Evolutionary conservation across 305 asterid genomes (phyloP).

Genomic region (Fraxinus baroniana): DNA sequence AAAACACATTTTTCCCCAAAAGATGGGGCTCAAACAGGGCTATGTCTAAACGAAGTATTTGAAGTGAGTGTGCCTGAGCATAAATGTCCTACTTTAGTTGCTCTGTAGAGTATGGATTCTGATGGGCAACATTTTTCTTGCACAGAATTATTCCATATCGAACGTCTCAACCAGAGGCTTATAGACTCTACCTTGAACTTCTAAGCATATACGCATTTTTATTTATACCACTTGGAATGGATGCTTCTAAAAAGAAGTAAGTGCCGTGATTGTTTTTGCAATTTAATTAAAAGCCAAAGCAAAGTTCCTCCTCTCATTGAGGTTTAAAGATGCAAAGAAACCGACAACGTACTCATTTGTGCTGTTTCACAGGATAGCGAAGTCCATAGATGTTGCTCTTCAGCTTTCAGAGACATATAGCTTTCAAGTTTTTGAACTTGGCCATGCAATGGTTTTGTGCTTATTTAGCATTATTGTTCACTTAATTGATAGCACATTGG

Average conservation of each 20-base stretch:
- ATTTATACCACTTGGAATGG: background rate
- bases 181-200: conserved; percentile 4
- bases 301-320: background rate
- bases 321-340: background rate
- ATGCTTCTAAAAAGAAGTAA: background rate
- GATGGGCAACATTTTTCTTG: background rate
- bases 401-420: background rate
- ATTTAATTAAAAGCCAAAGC: background rate
- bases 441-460: conserved; percentile 5
- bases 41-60: background rate
- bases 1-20: background rate
- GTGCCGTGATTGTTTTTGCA: background rate
- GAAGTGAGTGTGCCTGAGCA: background rate
- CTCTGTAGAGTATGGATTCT: background rate
- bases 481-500: background rate
- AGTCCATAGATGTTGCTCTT: background rate
- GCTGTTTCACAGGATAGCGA: background rate
- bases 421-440: background rate
- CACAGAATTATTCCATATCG: conserved; percentile 1
- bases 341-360: background rate
- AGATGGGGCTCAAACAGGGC: background rate
- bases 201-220: background rate
- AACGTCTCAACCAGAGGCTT: background rate
- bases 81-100: background rate
- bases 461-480: background rate